phyloP scores from a whole-genome alignment of 2,329 filamentous ascomycete genomes.

The Aureobasidium sp. region DNA sequence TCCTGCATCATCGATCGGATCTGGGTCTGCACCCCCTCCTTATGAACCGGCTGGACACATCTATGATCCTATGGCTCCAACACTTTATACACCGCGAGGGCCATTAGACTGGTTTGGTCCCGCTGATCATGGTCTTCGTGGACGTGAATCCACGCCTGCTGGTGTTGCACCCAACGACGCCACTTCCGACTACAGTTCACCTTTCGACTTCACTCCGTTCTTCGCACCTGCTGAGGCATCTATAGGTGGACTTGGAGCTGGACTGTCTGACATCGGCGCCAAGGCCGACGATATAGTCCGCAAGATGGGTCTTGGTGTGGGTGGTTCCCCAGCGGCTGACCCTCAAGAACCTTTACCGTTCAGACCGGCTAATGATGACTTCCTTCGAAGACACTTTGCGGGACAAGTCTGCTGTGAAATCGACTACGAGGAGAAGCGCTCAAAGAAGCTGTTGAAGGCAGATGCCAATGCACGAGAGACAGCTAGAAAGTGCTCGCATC shows the following conservation, averaged over 20 bases:
- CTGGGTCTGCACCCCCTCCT: background rate
- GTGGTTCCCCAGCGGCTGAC: background rate
- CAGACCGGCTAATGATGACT: background rate
- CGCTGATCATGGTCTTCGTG: no score
- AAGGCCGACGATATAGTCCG: background rate
- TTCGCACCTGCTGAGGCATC: background rate
- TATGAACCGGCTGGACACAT: background rate
- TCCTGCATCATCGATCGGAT: background rate
- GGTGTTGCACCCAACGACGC: background rate
- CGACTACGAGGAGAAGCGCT: background rate
- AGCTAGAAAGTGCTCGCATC: background rate
- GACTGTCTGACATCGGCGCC: background rate
- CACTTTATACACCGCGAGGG: no score
- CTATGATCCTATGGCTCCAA: background rate
- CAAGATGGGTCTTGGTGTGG: background rate
- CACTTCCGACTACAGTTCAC: background rate
- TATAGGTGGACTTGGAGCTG: background rate
- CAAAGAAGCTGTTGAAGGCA: background rate
- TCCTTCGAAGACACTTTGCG: background rate
- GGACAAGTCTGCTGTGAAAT: background rate
- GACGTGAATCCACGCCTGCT: background rate
- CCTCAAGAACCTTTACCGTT: background rate
- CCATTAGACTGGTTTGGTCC: no score
- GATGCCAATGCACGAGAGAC: background rate
- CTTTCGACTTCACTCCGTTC: background rate